Conservation (phyloP, 78 protist species). For the Emiliania huxleyi region DNA sequence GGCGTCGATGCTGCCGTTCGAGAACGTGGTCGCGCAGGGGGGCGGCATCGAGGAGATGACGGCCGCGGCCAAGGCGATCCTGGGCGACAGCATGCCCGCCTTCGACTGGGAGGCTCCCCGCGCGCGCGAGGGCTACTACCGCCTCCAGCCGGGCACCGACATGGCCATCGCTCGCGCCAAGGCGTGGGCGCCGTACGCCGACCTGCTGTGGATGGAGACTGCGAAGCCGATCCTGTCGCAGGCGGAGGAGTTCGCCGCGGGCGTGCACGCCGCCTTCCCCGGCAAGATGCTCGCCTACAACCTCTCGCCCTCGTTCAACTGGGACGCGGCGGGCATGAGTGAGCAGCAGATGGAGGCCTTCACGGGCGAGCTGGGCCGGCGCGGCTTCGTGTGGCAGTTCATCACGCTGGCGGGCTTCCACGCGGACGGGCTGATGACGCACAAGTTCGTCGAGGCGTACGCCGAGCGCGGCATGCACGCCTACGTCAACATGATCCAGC, state of each 20-base stretch:
- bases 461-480: conserved; percentile 67
- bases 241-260: conserved; percentile 77
- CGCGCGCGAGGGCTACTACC: conserved; percentile 86
- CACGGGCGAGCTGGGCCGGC: conserved; percentile 63
- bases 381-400: conserved; percentile 91
- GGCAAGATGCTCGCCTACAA: conserved; percentile 84
- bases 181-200: conserved; percentile 80
- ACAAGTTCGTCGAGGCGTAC: conserved; percentile 62
- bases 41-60: neutral
- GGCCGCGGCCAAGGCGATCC: neutral
- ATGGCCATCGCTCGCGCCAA: conserved; percentile 74
- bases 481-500: conserved; percentile 73
- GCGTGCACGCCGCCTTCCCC: conserved; percentile 63
- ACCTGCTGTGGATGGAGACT: conserved; percentile 89
- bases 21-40: neutral
- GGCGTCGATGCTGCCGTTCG: neutral
- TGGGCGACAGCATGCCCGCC: conserved; percentile 35
- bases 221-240: conserved; percentile 75
- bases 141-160: conserved; percentile 71
- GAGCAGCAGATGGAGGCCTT: conserved; percentile 74
- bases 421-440: conserved; percentile 55
- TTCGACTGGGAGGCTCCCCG: conserved; percentile 77
- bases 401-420: conserved; percentile 90
- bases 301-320: conserved; percentile 92
- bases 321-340: conserved; percentile 84